phyloP scores from a whole-genome alignment of 2,329 filamentous ascomycete species.

The Sporothrix schenckii region DNA sequence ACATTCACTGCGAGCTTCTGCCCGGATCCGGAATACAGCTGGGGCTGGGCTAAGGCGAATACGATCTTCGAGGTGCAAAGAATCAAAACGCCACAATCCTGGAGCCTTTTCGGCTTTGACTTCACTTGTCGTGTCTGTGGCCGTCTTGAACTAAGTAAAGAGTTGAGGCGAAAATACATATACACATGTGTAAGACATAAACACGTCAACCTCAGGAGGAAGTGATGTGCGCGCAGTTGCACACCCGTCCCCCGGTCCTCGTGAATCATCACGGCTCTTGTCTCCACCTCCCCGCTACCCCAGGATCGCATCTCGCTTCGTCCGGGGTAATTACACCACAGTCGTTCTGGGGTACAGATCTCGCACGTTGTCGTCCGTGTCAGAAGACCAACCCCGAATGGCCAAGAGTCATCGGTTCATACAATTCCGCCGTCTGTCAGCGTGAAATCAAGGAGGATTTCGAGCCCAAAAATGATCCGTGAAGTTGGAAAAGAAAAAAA shows the following conservation, averaged over 20 bases:
- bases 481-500: no score
- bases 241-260: slow-evolving; percentile 3
- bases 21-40: no score
- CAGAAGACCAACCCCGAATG: not conserved
- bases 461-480: no score
- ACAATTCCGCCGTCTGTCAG: not conserved
- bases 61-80: no score
- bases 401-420: slow-evolving; percentile 3
- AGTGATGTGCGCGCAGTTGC: slow-evolving; percentile 5
- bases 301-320: not conserved
- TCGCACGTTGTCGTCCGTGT: not conserved
- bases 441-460: not conserved
- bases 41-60: no score
- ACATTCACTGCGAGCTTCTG: no score
- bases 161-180: not conserved
- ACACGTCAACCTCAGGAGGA: not conserved
- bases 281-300: not conserved
- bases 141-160: no score
- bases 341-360: slow-evolving; percentile 10
- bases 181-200: not conserved
- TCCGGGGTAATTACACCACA: slow-evolving; percentile 14
- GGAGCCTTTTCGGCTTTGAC: no score
- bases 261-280: slow-evolving; percentile 11
- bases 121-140: no score
- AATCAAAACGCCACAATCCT: no score